A percentile compares a stretch with the other conserved stretches of the same genome.
phyloP scores from a whole-genome alignment of 1,284 basidiomycete species.

The Pseudozyma flocculosa region DNA sequence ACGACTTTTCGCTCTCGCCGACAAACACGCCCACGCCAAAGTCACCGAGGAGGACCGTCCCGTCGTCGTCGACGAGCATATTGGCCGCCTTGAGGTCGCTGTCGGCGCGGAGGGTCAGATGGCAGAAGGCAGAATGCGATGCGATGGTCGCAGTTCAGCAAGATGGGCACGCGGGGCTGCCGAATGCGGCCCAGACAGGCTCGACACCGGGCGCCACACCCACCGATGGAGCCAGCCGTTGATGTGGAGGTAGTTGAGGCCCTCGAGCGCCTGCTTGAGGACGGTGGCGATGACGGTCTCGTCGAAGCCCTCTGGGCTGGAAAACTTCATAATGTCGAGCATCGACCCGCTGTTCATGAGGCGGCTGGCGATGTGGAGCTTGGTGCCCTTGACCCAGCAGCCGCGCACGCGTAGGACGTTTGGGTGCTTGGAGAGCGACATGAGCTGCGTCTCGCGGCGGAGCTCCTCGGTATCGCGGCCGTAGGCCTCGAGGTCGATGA shows the following conservation, averaged over 20 bases:
- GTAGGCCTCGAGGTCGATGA: constrained; percentile 78
- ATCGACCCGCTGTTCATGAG: constrained; percentile 86
- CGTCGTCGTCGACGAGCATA: constrained; percentile 65
- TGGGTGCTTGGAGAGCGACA: constrained; percentile 90
- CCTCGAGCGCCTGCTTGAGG: constrained; percentile 76
- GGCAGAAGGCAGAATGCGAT: too few relatives aligned
- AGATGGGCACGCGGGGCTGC: too few relatives aligned
- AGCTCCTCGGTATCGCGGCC: constrained; percentile 60
- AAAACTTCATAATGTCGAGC: constrained; percentile 80
- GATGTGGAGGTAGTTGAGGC: constrained; percentile 81
- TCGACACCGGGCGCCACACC: background rate
- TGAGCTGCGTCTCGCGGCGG: constrained; percentile 80
- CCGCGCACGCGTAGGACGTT: constrained; percentile 86
- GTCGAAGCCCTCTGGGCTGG: constrained; percentile 80
- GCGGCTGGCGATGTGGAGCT: constrained; percentile 79
- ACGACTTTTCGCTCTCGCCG: constrained; percentile 60
- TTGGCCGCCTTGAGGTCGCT: constrained; percentile 88
- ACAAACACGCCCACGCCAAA: constrained; percentile 82
- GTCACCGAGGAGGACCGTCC: constrained; percentile 83
- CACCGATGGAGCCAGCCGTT: constrained; percentile 77
- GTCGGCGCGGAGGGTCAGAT: too few relatives aligned
- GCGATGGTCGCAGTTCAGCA: too few relatives aligned
- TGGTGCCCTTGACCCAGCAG: constrained; percentile 79
- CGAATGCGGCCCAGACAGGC: too few relatives aligned
- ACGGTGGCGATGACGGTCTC: constrained; percentile 81